Evolutionary conservation across 306 rosid species (phyloP), one percentile per base, ranked within the genome.

Genomic region (Ammopiptanthus mongolicus): DNA sequence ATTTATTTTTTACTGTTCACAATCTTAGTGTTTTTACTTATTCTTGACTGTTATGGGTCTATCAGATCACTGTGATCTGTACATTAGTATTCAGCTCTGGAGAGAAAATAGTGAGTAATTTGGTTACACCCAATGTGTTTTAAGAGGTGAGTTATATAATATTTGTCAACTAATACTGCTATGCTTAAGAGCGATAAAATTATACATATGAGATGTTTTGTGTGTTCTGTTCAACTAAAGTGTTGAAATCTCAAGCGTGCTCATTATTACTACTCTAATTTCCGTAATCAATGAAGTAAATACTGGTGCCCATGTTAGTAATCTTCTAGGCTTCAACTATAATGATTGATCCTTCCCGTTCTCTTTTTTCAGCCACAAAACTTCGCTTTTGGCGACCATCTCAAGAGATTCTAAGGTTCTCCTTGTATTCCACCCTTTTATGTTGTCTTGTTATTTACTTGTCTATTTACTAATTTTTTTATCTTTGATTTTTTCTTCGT

Each of bases 361-460:
- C 70, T 78, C 64, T 34, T 78, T 80, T 75, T 67, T 64, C 89
- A 93, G 98, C 76, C 96, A 93, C 75, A 88, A 79, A 71, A 65
- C 90, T 18, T 89, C 97, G 8, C 93, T 87, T 76, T 87, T 93
- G 89, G 93, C 76, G 80, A 84, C 91, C 60, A 81, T 91, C 69
- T 84, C 98, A n/a, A 85, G 83, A 82, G 93, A 91, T 81, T 91
- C 97, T 4, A 93, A 88, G 98, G 97, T 89, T 69, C 62, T 44
- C 68, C 25, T 31, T 50, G 33, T 8, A 14, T 78, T 78, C 57
- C 17, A 48, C n/a, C 28, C 52, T 36, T 29, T 67, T 61, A 41
- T 36, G 60, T 11, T 68, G 60, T 71, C 41, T 8, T 52, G 36
- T 70, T 53, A 62, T 67, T 28, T 75, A 42, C 44, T 39, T 39